Evolutionary conservation across 2,329 filamentous ascomycete species (phyloP).

Genomic region (Beauveria bassiana): DNA sequence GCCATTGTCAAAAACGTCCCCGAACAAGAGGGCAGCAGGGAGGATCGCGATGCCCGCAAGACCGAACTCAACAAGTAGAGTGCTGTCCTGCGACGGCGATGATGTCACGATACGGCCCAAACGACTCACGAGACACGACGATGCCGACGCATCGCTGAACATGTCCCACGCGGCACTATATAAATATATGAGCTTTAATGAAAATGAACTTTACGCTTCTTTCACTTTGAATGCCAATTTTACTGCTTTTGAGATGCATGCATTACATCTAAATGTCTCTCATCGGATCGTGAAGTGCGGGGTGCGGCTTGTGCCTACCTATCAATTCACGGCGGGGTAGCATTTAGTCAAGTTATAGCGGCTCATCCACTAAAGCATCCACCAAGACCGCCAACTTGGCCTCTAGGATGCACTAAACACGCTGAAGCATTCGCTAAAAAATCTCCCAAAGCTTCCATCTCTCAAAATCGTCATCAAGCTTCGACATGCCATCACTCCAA

Average conservation of each 20-base stretch:
- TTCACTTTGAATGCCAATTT: background rate
- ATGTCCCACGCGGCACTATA: background rate
- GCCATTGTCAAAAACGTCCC: constrained; percentile 47
- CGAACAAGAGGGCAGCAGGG: constrained; percentile 53
- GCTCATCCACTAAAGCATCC: background rate
- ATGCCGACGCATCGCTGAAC: background rate
- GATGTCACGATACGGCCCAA: constrained; percentile 14
- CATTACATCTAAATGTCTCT: background rate
- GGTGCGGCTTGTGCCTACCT: background rate
- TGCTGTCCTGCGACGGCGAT: constrained; percentile 15
- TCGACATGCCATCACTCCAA: background rate
- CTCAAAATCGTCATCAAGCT: background rate
- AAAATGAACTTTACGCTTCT: background rate
- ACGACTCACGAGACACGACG: background rate
- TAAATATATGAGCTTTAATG: background rate
- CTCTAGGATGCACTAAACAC: background rate
- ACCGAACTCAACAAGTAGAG: constrained; percentile 55
- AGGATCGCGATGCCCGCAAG: constrained; percentile 58
- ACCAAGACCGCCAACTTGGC: background rate
- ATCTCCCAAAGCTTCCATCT: background rate
- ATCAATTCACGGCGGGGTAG: background rate
- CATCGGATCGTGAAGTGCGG: background rate
- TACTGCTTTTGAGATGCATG: too few relatives aligned
- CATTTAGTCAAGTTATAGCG: background rate
- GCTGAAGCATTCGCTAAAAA: background rate